Conservation (phyloP, 495 filamentous ascomycete species). For the Rostrohypoxylon terebratum region DNA sequence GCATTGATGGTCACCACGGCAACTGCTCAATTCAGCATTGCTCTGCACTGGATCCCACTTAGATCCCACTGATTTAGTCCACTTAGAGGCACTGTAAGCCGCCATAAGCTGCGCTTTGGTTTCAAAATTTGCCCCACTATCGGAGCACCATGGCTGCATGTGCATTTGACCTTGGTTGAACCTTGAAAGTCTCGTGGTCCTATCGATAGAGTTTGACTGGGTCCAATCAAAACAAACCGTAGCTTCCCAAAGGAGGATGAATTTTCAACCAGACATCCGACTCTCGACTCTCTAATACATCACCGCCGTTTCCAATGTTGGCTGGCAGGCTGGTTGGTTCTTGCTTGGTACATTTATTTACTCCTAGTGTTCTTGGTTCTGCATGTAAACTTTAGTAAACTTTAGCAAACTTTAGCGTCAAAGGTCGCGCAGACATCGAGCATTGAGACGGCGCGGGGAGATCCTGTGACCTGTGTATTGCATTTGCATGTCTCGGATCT, state of each 20-base stretch:
- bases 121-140: slow-evolving; percentile 39
- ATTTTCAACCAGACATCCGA: slow-evolving; percentile 7
- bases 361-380: neutral
- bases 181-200: slow-evolving; percentile 4
- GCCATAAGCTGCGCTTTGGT: neutral
- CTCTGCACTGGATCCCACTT: neutral
- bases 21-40: slow-evolving; percentile 32
- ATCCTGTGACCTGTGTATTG: neutral
- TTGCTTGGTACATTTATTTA: too few species aligned
- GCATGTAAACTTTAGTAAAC: neutral
- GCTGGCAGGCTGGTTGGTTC: neutral
- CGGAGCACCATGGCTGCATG: neutral
- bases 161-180: too few species aligned
- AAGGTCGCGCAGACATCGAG: neutral
- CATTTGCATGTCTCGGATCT: slow-evolving; percentile 22
- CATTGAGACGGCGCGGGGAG: neutral
- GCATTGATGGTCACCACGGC: slow-evolving; percentile 34
- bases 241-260: slow-evolving; percentile 38
- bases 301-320: slow-evolving; percentile 8
- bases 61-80: neutral
- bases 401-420: neutral
- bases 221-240: slow-evolving; percentile 46
- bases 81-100: neutral
- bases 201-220: slow-evolving; percentile 22
- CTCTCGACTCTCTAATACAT: slow-evolving; percentile 21